Evolutionary conservation across 2,329 filamentous ascomycete genomes (phyloP).

Genomic region (Colletotrichum godetiae): DNA sequence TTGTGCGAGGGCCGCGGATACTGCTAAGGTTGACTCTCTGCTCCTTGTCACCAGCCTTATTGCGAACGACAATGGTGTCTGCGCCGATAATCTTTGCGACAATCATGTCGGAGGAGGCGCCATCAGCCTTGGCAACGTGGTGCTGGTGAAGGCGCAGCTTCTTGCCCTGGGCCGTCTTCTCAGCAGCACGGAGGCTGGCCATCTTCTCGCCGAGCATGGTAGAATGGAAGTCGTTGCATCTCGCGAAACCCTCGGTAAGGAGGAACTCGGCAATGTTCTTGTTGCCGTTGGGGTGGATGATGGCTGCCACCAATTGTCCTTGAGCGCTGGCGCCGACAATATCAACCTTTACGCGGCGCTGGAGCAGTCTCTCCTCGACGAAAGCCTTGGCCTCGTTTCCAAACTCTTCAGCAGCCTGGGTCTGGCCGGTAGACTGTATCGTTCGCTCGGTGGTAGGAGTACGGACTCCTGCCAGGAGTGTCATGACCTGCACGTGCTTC

Average conservation of each 20-base stretch:
- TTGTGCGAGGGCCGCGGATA: slow-evolving; percentile 89
- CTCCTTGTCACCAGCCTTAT: slow-evolving; percentile 82
- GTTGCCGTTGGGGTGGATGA: slow-evolving; percentile 90
- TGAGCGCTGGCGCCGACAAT: slow-evolving; percentile 90
- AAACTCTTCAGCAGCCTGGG: slow-evolving; percentile 87
- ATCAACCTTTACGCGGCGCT: slow-evolving; percentile 85
- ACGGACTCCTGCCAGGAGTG: slow-evolving; percentile 88
- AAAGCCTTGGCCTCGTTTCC: slow-evolving; percentile 91
- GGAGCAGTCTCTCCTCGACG: slow-evolving; percentile 86
- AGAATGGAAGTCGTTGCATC: slow-evolving; percentile 96
- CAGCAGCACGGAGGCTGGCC: slow-evolving; percentile 84
- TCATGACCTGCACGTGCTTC: slow-evolving; percentile 89
- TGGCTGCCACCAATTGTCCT: slow-evolving; percentile 87
- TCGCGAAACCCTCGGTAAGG: slow-evolving; percentile 87
- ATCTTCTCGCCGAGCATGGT: slow-evolving; percentile 91
- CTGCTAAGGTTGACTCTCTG: slow-evolving; percentile 94
- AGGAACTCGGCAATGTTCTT: slow-evolving; percentile 83
- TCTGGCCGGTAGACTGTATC: slow-evolving; percentile 80
- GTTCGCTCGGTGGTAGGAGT: slow-evolving; percentile 90
- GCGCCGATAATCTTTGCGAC: slow-evolving; percentile 89
- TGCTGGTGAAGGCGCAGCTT: slow-evolving; percentile 85
- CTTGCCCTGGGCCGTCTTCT: slow-evolving; percentile 83
- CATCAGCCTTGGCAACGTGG: slow-evolving; percentile 77
- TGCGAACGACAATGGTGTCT: slow-evolving; percentile 88
- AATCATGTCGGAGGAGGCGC: slow-evolving; percentile 74